These are phyloP conservation scores for Pleurotus djamor DNA, from an alignment of 768 basidiomycete genomes.

Conservation along the genomic window DNA sequence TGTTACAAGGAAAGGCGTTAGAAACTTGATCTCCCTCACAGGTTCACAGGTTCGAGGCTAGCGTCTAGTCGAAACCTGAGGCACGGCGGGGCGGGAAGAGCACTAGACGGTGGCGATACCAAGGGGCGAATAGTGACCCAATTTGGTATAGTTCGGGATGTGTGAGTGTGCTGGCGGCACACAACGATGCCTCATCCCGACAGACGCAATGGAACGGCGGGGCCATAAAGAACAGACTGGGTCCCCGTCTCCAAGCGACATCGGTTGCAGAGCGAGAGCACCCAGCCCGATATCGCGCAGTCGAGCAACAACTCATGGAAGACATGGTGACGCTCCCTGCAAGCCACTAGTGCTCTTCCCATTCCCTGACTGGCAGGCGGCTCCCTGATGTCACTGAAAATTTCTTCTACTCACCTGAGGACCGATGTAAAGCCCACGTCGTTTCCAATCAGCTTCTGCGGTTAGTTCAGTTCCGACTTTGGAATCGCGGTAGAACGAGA, in stretches of 20 bases:
- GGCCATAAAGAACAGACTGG: not conserved
- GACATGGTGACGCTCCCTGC: not conserved
- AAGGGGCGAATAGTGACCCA: not conserved
- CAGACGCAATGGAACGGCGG: constrained; percentile 1
- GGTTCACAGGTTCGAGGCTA: not conserved
- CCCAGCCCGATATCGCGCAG: not conserved
- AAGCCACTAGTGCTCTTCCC: not conserved
- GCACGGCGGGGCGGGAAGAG: not conserved
- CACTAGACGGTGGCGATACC: constrained; percentile 2
- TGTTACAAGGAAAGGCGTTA: constrained; percentile 22
- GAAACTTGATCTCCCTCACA: not conserved
- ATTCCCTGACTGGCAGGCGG: not conserved
- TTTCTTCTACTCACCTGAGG: constrained; percentile 58
- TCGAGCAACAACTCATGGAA: not conserved
- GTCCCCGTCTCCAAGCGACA: not conserved
- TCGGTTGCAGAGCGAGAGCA: not conserved
- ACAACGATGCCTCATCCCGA: not conserved
- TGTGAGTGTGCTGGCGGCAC: not conserved
- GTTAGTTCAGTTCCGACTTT: constrained; percentile 73
- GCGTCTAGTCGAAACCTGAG: not conserved
- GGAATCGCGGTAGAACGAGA: constrained; percentile 78
- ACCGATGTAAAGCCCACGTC: constrained; percentile 89
- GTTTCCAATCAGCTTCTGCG: constrained; percentile 92
- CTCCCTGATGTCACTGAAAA: not conserved
- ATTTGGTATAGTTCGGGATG: not conserved